phyloP scores from a whole-genome alignment of 1,284 basidiomycete species.

The Moesziomyces globuligerus region DNA sequence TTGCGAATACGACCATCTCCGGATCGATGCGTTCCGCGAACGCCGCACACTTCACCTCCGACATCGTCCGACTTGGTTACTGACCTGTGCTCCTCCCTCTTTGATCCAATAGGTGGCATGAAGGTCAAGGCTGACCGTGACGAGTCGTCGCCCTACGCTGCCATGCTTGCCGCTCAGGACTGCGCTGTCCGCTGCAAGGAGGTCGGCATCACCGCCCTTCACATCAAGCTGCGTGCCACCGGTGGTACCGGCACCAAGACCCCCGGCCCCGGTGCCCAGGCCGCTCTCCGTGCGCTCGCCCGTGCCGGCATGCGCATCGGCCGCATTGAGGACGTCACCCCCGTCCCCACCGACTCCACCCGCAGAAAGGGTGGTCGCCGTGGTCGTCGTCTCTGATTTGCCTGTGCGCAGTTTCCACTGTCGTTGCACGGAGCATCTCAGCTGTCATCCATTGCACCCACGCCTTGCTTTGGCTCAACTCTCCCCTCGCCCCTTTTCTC shows the following conservation, averaged over 20 bases:
- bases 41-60: too few relatives aligned
- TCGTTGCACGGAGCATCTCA: conserved; percentile 7
- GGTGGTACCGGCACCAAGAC: conserved; percentile 99
- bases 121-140: conserved; percentile 99
- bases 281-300: conserved; percentile 95
- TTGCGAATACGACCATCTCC: too few relatives aligned
- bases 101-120: conserved; percentile 80
- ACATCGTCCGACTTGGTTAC: background rate
- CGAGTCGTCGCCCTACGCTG: conserved; percentile 98
- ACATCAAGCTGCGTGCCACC: conserved; percentile 97
- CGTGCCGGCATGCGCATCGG: conserved; percentile 99
- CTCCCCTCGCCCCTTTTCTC: conserved; percentile 17
- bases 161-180: conserved; percentile 99
- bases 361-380: conserved; percentile 99
- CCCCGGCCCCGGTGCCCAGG: conserved; percentile 97
- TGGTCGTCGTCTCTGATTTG: conserved; percentile 87
- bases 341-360: conserved; percentile 95
- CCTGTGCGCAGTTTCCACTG: conserved; percentile 1
- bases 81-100: background rate
- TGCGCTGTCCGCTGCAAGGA: conserved; percentile 96
- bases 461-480: background rate
- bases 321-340: conserved; percentile 90
- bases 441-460: conserved; percentile 6
- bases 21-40: background rate
- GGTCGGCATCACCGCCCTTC: conserved; percentile 96